Percentiles rank a stretch among this genome's conserved stretches.
Evolutionary conservation across 108 stramenopile genomes (phyloP).

Genomic region (Licmophora abbreviata): DNA sequence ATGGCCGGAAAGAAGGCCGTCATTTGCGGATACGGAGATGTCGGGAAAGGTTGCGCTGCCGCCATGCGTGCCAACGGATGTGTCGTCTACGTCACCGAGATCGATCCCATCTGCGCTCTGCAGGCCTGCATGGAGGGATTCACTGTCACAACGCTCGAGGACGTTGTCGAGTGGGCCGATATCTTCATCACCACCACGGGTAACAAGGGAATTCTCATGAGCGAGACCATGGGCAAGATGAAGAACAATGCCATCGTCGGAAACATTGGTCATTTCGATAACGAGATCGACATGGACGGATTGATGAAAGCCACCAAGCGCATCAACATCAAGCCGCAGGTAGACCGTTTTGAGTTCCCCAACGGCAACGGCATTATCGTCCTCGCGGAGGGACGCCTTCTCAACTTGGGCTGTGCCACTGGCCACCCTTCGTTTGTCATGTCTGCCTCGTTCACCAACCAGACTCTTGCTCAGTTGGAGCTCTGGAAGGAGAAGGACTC

Average conservation of each 20-base stretch:
- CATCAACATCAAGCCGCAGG: constrained; percentile 99
- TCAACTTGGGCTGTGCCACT: constrained; percentile 99
- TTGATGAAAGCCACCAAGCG: constrained; percentile 85
- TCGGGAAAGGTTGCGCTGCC: constrained; percentile 99
- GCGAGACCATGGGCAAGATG: constrained; percentile 94
- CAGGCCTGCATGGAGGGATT: constrained; percentile 99
- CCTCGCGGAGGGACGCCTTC: constrained; percentile 98
- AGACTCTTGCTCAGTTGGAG: constrained; percentile 98
- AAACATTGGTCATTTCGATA: constrained; percentile 99
- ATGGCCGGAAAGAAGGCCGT: constrained; percentile 99
- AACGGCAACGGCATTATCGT: constrained; percentile 93
- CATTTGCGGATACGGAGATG: constrained; percentile 99
- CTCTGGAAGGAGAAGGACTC: constrained; percentile 91
- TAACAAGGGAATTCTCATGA: constrained; percentile 99
- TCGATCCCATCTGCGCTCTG: constrained; percentile 99
- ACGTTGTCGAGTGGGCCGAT: constrained; percentile 81
- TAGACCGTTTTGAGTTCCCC: constrained; percentile 95
- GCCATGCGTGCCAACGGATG: constrained; percentile 98
- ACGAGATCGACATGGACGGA: constrained; percentile 99
- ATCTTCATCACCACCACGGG: constrained; percentile 99
- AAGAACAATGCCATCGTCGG: constrained; percentile 99
- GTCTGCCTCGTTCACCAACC: constrained; percentile 99
- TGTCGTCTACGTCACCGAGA: constrained; percentile 97
- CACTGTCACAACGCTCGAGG: constrained; percentile 88
- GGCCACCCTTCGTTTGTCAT: constrained; percentile 99